These are phyloP conservation scores for Pseudogymnoascus sp. DNA, from an alignment of 2,329 filamentous ascomycete genomes.

Conservation along the genomic window DNA sequence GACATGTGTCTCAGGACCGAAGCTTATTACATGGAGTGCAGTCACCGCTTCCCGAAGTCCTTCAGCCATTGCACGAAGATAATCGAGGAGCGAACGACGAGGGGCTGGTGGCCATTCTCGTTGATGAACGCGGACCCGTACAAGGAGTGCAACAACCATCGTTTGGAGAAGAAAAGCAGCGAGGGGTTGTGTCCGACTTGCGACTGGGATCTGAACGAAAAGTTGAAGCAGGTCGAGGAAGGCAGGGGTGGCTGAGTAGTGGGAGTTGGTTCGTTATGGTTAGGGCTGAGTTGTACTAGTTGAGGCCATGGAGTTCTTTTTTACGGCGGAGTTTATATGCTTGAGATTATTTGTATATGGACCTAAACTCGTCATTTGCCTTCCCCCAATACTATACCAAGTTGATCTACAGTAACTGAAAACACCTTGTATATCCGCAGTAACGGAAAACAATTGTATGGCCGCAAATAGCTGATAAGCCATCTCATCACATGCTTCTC, in stretches of 20 bases:
- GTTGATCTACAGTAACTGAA: background rate
- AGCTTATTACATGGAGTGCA: slow-evolving; percentile 2
- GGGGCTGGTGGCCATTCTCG: background rate
- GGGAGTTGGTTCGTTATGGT: background rate
- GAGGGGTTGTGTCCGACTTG: slow-evolving; percentile 4
- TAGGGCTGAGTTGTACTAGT: background rate
- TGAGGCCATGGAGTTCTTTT: background rate
- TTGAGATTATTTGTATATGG: background rate
- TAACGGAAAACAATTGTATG: background rate
- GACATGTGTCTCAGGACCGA: slow-evolving; percentile 3
- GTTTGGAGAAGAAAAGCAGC: slow-evolving; percentile 1
- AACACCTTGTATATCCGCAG: too few species aligned
- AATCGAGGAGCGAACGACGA: background rate
- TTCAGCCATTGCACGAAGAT: background rate
- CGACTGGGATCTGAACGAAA: background rate
- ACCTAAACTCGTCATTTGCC: background rate
- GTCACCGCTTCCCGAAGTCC: background rate
- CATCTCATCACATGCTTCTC: background rate
- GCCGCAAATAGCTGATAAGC: background rate
- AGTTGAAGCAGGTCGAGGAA: background rate
- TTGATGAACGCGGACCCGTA: slow-evolving; percentile 1
- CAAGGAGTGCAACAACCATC: background rate
- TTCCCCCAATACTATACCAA: background rate
- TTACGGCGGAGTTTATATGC: background rate
- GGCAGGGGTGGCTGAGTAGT: background rate